phyloP scores from a whole-genome alignment of 139 green algal species.

The Coelastrella sp. region DNA sequence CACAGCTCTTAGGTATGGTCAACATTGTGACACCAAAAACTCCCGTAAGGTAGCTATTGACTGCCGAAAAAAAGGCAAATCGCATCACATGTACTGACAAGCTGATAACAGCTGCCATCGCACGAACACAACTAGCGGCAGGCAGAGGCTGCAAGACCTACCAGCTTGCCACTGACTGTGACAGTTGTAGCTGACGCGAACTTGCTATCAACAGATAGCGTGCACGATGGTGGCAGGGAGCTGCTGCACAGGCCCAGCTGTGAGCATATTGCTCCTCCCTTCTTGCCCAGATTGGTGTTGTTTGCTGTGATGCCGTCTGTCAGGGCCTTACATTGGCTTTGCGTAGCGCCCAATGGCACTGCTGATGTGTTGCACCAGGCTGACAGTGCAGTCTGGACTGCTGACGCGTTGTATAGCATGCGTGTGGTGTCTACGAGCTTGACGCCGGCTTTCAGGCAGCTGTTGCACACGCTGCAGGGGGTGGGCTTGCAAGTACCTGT shows the following conservation, averaged over 20 bases:
- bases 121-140: not conserved
- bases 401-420: not conserved
- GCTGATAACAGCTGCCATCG: not conserved
- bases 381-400: not conserved
- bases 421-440: not conserved
- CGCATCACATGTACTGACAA: too few species aligned
- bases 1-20: too few species aligned
- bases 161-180: not conserved
- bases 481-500: conserved; percentile 9
- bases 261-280: not conserved
- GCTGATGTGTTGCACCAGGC: not conserved
- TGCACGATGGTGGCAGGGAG: not conserved
- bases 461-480: not conserved
- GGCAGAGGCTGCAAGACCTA: not conserved
- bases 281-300: not conserved
- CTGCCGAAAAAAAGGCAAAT: too few species aligned
- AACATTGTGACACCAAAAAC: too few species aligned
- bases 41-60: too few species aligned
- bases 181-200: not conserved
- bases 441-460: not conserved
- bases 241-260: not conserved
- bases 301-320: not conserved
- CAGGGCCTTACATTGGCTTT: not conserved
- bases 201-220: not conserved
- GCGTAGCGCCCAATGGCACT: not conserved